Evolutionary conservation across 2,329 filamentous ascomycete species (phyloP), one percentile per base, ranked within the genome.

Genomic region (Stagonosporopsis chrysanthemi): DNA sequence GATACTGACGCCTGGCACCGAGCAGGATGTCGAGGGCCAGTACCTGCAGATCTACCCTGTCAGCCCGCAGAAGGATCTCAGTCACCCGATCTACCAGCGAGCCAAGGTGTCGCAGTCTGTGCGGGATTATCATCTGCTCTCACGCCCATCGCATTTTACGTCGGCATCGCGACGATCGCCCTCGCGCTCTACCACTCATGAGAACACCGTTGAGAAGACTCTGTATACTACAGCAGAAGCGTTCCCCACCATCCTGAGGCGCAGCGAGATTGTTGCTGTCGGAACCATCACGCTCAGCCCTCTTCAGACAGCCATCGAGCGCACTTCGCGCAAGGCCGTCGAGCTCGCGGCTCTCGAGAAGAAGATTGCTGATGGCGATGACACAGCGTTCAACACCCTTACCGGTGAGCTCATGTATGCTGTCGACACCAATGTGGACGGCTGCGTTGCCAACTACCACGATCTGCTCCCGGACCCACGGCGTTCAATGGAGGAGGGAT

Each of bases 211-310:
- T 0, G 90, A 97, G 73, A 98, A 97, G 81, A 84, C 88, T 0
- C 78, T 97, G 1, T 97, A 92, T 74, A 90, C 87, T 0, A 94
- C 92, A 0, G 88, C 88, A 0, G 93, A 97, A 68, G 78, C 88
- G 0, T 98, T 98, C 79, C 95, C 94, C 0, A 97, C 93, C 1
- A 96, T 98, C 45, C 80, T 97, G 24, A 86, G 92, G 29, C 86
- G 93, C 52, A 96, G 91, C 66, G 93, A 97, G 77, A 90, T 98
- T 58, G 79, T 96, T 14, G 81, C 86, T 6, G 82, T 85, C 1
- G 84, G 88, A 17, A 88, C 89, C 45, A 75, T 92, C 17, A 83
- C 83, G 11, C 81, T 97, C 24, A 85, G 84, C 29, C 88, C 93
- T 6, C 82, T 95, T 56, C 90, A 97, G 76, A 93, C 92, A n/a